Percentiles rank a stretch among this genome's conserved stretches.
These are phyloP conservation scores for Helianthus tuberosus DNA, from an alignment of 129 eudicot genomes.

Conservation along the genomic window DNA sequence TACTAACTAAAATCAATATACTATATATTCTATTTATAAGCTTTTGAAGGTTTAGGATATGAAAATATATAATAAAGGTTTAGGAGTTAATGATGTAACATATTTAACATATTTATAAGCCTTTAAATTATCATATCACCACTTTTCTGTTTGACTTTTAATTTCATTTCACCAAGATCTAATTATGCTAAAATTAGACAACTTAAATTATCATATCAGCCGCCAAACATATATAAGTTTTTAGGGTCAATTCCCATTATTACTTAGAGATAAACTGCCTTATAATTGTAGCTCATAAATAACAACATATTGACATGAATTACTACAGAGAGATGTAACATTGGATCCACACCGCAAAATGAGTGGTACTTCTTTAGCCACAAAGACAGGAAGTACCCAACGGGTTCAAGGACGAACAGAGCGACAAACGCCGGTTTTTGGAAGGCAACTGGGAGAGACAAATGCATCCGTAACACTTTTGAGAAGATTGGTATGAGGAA, in stretches of 20 bases:
- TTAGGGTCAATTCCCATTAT: too few species aligned
- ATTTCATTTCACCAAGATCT: too few species aligned
- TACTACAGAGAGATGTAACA: constrained; percentile 42
- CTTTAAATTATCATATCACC: background rate
- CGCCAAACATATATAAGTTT: too few species aligned
- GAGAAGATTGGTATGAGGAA: constrained; percentile 47
- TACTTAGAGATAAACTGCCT: background rate
- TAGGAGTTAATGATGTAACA: background rate
- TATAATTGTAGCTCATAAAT: background rate
- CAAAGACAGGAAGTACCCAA: constrained; percentile 45
- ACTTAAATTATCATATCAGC: too few species aligned
- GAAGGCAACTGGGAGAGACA: constrained; percentile 53
- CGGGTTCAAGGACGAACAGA: constrained; percentile 42
- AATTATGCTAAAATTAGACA: too few species aligned
- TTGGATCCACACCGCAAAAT: constrained; percentile 43
- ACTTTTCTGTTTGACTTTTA: background rate
- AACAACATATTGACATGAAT: background rate
- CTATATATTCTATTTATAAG: background rate
- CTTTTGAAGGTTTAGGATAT: background rate
- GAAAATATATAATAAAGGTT: background rate
- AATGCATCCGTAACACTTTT: constrained; percentile 37
- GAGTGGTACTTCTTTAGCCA: constrained; percentile 53
- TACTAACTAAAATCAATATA: background rate
- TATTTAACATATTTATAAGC: background rate
- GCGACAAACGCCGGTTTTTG: constrained; percentile 46